phyloP scores from a whole-genome alignment of 805 yeast genomes.

The Starmerella stigmatis region DNA sequence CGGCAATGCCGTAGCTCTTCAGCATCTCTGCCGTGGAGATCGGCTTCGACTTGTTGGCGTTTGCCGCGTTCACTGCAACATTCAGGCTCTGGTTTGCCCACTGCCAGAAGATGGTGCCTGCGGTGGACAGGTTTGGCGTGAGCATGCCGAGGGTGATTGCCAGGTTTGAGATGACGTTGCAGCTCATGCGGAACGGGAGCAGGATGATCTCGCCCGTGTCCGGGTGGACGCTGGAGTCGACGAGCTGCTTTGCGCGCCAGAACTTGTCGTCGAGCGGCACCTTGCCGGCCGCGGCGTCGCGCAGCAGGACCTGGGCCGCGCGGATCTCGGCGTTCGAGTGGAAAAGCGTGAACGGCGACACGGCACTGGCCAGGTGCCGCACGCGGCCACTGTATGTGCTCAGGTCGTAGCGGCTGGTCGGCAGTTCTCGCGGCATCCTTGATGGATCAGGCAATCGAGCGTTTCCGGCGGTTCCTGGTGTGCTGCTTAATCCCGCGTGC shows the following conservation, averaged over 20 bases:
- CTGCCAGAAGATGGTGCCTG: constrained; percentile 95
- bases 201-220: constrained; percentile 91
- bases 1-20: constrained; percentile 77
- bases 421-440: constrained; percentile 11
- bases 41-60: constrained; percentile 91
- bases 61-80: constrained; percentile 93
- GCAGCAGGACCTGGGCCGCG: constrained; percentile 52
- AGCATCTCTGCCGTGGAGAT: constrained; percentile 66
- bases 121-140: constrained; percentile 82
- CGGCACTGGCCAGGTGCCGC: constrained; percentile 81
- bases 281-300: constrained; percentile 59
- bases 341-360: constrained; percentile 81
- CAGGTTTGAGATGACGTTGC: constrained; percentile 83
- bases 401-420: constrained; percentile 50
- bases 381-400: constrained; percentile 88
- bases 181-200: constrained; percentile 94
- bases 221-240: constrained; percentile 92
- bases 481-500: not conserved
- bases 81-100: constrained; percentile 92
- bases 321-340: constrained; percentile 56
- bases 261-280: constrained; percentile 62
- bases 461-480: not conserved
- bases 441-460: not conserved
- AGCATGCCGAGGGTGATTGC: constrained; percentile 97
- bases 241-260: constrained; percentile 77